These are phyloP conservation scores for Sphaerulina populicola DNA, from an alignment of 2,329 filamentous ascomycete genomes.

Conservation along the genomic window DNA sequence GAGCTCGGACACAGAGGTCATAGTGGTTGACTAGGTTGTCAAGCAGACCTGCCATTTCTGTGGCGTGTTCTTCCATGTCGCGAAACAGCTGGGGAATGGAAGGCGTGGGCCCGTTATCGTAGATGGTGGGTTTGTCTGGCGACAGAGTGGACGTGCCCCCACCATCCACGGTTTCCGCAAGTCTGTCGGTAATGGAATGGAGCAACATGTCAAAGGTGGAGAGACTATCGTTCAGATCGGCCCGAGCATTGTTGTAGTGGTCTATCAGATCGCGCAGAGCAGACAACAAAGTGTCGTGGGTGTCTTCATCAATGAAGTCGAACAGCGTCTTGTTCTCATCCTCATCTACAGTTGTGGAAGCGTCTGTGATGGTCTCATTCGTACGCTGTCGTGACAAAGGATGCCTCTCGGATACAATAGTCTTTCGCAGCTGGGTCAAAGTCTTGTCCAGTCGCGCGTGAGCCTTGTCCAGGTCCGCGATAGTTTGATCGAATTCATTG, in stretches of 20 bases:
- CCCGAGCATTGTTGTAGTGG: constrained; percentile 61
- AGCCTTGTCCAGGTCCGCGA: constrained; percentile 51
- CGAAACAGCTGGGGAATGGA: constrained; percentile 42
- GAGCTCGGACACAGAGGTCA: constrained; percentile 83
- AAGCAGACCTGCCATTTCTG: constrained; percentile 72
- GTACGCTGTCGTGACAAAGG: constrained; percentile 41
- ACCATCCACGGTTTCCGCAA: constrained; percentile 11
- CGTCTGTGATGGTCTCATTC: constrained; percentile 9
- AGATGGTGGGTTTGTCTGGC: constrained; percentile 29
- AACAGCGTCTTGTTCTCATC: constrained; percentile 50
- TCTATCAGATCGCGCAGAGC: constrained; percentile 63
- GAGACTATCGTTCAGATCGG: constrained; percentile 46
- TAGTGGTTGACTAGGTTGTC: constrained; percentile 79
- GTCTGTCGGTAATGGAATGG: constrained; percentile 13
- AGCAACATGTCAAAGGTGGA: constrained; percentile 63
- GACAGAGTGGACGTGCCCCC: background rate
- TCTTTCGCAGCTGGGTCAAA: constrained; percentile 56
- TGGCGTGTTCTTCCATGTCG: constrained; percentile 61
- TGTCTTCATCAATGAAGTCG: constrained; percentile 68
- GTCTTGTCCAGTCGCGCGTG: constrained; percentile 58
- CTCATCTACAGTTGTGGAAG: constrained; percentile 4
- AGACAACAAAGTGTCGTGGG: constrained; percentile 57
- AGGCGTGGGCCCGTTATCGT: constrained; percentile 23
- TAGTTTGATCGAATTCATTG: constrained; percentile 38
- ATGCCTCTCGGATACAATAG: constrained; percentile 56